Evolutionary conservation across 2,329 filamentous ascomycete species (phyloP), one percentile per base, ranked within the genome.

Genomic region (Epichloe gansuensis): DNA sequence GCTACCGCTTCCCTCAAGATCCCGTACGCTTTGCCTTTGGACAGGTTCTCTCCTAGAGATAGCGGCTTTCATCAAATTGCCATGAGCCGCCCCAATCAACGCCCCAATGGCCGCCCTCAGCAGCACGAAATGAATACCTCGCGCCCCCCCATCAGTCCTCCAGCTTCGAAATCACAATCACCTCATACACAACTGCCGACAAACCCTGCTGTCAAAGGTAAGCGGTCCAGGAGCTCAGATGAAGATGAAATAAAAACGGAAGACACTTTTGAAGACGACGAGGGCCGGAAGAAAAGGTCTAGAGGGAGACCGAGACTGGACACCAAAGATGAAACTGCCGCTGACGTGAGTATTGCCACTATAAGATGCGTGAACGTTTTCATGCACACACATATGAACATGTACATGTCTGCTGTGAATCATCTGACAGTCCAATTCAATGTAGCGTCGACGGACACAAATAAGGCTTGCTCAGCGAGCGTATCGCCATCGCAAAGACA

Each of bases 381-480:
- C 15, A 35, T 11, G 35, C 47, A 42, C 13, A n/a, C 17, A 7
- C 13, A 27, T 44, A 3, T 23, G 21, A 44, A 13, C 35, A 17
- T 7, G 15, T 41, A 46, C 35, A 48, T 43, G 17, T 9, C 17
- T 25, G 21, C 21, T 21, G 12, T 21, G 31, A 25, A 50, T 49
- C 39, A 41, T 44, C 34, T 44, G 23, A 47, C 38, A 34, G 7
- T 8, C 38, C 54, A 47, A 41, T 31, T 31, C 54, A 47, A 41
- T 31, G 41, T 41, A 87, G 85, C 84, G 88, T 55, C 84, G 89
- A 50, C 80, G 89, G 51, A 91, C 87, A 5, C 89, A 95, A 64
- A 93, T 95, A 56, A 82, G 89, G 25, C 77, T 91, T 51, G 89
- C 89, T 2, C 89, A 95, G 65, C 75, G 89, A 57, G 88, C 88